A percentile compares a stretch with the other conserved stretches of the same genome.
These are phyloP conservation scores for Cucurbita maxima DNA, from an alignment of 306 rosid species.

Conservation along the genomic window DNA sequence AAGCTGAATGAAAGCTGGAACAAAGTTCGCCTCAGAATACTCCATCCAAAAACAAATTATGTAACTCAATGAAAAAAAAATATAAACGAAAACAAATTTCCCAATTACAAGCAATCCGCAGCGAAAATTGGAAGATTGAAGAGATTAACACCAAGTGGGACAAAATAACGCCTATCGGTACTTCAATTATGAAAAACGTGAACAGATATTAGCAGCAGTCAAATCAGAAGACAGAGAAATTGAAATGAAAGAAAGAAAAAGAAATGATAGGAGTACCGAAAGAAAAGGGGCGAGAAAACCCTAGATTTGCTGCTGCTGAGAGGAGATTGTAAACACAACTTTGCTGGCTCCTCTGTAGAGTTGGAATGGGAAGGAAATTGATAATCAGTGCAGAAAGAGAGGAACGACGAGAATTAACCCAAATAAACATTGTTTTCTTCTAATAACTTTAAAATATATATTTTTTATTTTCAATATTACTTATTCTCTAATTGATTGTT, in stretches of 20 bases:
- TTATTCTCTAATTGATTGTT: too few species aligned
- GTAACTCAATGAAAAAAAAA: not conserved
- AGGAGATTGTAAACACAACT: not conserved
- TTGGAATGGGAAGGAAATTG: too few species aligned
- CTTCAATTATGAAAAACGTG: not conserved
- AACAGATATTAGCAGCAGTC: not conserved
- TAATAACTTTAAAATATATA: too few species aligned
- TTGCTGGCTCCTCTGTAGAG: too few species aligned
- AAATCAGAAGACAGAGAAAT: not conserved
- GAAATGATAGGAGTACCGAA: not conserved
- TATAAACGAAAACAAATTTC: not conserved
- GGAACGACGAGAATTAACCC: too few species aligned
- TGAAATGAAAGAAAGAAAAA: not conserved
- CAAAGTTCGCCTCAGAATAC: not conserved
- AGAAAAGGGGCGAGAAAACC: not conserved
- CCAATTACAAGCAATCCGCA: not conserved
- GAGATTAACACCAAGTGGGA: not conserved
- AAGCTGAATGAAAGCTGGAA: too few species aligned
- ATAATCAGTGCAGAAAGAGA: too few species aligned
- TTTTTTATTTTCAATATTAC: too few species aligned
- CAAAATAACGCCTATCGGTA: not conserved
- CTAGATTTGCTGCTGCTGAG: not conserved
- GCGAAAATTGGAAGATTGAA: not conserved
- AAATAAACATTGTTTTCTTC: too few species aligned
- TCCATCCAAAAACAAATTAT: not conserved